phyloP scores from a whole-genome alignment of 805 yeast species.

The Metschnikowia matae region DNA sequence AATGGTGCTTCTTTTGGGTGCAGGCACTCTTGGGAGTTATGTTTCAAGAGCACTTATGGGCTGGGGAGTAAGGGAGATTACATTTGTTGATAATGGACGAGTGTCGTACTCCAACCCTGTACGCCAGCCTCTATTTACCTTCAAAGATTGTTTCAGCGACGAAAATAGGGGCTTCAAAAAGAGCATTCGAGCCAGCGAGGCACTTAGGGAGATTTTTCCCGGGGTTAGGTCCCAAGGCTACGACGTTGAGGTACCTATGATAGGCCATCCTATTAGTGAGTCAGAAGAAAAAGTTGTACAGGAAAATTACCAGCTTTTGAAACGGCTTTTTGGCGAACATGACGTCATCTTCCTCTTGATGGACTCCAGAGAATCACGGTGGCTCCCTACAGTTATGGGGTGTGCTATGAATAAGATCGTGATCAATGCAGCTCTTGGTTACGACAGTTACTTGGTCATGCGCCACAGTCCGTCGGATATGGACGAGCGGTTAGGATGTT shows the following conservation, averaged over 20 bases:
- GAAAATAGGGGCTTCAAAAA: conserved; percentile 62
- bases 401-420: conserved; percentile 65
- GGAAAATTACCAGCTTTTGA: conserved; percentile 49
- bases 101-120: conserved; percentile 95
- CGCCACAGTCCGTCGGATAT: conserved; percentile 52
- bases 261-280: conserved; percentile 78
- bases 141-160: conserved; percentile 73
- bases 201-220: conserved; percentile 74
- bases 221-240: conserved; percentile 62
- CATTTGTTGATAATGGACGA: conserved; percentile 85
- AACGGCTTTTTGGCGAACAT: conserved; percentile 53
- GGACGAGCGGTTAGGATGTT: conserved; percentile 70
- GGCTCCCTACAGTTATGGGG: conserved; percentile 93
- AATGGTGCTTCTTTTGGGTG: conserved; percentile 78
- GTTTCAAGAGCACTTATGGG: conserved; percentile 83
- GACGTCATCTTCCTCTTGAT: conserved; percentile 78
- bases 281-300: conserved; percentile 40
- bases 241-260: conserved; percentile 84
- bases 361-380: conserved; percentile 94
- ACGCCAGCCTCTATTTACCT: conserved; percentile 81
- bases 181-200: conserved; percentile 72
- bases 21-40: conserved; percentile 94
- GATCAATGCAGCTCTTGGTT: conserved; percentile 91
- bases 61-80: conserved; percentile 87
- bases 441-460: conserved; percentile 90